phyloP scores from a whole-genome alignment of 1,139 yeast species.

The Protomyces inundatus region DNA sequence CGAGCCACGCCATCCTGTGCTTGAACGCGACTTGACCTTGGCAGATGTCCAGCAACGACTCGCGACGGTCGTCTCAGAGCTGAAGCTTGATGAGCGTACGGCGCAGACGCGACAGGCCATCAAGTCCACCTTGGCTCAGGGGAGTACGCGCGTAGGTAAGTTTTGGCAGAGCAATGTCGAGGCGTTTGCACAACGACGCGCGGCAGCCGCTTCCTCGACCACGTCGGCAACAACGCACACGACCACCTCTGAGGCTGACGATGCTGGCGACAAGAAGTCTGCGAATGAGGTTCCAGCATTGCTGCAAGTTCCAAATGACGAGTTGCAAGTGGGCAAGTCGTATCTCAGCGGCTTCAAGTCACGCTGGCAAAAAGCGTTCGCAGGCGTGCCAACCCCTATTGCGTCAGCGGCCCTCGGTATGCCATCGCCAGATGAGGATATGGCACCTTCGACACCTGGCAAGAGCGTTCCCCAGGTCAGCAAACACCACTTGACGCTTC shows the following conservation, averaged over 20 bases:
- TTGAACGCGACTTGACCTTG: conserved; percentile 21
- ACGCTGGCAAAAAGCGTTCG: conserved; percentile 15
- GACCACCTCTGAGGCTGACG: not conserved
- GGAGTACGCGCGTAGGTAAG: conserved; percentile 16
- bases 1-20: conserved; percentile 61
- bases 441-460: not conserved
- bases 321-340: not conserved
- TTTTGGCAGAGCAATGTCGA: conserved; percentile 16
- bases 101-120: conserved; percentile 25
- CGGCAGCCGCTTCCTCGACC: not conserved
- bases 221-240: not conserved
- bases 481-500: not conserved
- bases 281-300: not conserved
- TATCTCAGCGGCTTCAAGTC: conserved; percentile 22
- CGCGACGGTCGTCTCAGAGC: conserved; percentile 12
- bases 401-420: not conserved
- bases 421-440: no score
- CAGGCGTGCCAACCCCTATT: not conserved
- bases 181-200: conserved; percentile 12
- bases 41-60: conserved; percentile 22
- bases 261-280: not conserved
- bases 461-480: not conserved
- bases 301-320: not conserved
- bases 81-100: conserved; percentile 22
- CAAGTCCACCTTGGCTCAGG: conserved; percentile 13